These are phyloP conservation scores for Neonectria faginata DNA, from an alignment of 2,329 filamentous ascomycete genomes.

Conservation along the genomic window DNA sequence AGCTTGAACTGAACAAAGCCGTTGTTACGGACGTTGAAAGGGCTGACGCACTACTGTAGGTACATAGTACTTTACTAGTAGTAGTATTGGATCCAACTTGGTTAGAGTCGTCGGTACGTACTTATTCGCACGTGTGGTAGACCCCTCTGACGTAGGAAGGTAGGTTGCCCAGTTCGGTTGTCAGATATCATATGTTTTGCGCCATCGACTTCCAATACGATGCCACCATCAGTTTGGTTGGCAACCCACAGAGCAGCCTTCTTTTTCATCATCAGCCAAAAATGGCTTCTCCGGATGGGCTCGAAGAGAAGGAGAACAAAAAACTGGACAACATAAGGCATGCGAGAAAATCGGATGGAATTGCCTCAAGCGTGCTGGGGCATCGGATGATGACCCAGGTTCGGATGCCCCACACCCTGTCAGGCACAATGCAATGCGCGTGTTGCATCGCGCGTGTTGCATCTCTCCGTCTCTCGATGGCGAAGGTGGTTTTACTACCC, in stretches of 20 bases:
- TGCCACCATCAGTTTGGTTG: conserved; percentile 15
- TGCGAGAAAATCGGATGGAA: conserved; percentile 40
- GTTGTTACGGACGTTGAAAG: neutral
- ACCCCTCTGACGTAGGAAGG: neutral
- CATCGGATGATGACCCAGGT: conserved; percentile 44
- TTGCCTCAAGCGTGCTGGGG: conserved; percentile 44
- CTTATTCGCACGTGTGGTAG: too few species aligned
- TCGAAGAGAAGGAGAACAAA: neutral
- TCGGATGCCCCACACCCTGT: conserved; percentile 39
- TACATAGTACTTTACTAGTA: neutral
- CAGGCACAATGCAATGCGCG: conserved; percentile 42
- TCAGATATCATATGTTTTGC: conserved; percentile 21
- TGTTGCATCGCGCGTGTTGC: conserved; percentile 15
- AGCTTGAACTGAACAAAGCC: conserved; percentile 5
- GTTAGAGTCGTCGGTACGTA: too few species aligned
- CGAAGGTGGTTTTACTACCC: conserved; percentile 8
- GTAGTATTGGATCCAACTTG: neutral
- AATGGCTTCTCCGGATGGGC: neutral
- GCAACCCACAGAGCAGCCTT: conserved; percentile 13
- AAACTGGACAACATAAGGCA: conserved; percentile 29
- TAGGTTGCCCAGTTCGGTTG: conserved; percentile 11
- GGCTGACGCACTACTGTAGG: neutral
- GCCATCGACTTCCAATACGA: conserved; percentile 19
- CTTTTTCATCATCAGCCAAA: neutral
- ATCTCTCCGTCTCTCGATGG: conserved; percentile 27